phyloP scores from a whole-genome alignment of 768 basidiomycete genomes.

The Mycena chlorophos region DNA sequence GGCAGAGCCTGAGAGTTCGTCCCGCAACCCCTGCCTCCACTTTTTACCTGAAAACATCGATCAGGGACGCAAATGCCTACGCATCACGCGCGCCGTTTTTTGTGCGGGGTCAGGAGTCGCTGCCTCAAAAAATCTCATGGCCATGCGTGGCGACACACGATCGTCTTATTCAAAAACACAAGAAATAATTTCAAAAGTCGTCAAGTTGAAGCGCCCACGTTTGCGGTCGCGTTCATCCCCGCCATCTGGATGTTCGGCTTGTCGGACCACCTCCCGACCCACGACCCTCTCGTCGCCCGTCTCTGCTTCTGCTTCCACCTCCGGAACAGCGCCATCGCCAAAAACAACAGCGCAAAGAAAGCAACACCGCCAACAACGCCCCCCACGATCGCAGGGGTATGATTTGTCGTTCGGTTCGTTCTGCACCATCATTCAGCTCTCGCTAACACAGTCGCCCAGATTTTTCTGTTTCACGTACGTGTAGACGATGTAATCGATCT shows the following conservation, averaged over 20 bases:
- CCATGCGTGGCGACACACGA: too few relatives aligned
- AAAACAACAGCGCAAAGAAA: not conserved
- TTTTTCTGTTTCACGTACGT: not conserved
- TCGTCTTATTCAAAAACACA: not conserved
- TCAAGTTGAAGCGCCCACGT: too few relatives aligned
- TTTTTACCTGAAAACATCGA: not conserved
- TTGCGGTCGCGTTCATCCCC: not conserved
- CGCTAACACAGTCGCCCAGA: not conserved
- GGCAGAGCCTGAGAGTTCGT: not conserved
- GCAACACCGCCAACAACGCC: not conserved
- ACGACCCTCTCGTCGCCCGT: not conserved
- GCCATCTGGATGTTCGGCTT: constrained; percentile 3
- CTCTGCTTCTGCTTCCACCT: not conserved
- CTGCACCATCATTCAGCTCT: not conserved
- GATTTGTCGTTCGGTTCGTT: not conserved
- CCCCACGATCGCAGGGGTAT: not conserved
- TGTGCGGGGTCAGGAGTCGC: not conserved
- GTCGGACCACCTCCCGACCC: not conserved
- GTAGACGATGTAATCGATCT: not conserved
- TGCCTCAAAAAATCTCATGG: too few relatives aligned
- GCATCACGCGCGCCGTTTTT: not conserved
- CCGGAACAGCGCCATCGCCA: not conserved
- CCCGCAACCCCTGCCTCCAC: not conserved
- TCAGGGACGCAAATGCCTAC: not conserved
- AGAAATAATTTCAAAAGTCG: too few relatives aligned